Percentiles rank a stretch among this genome's conserved stretches.
Conservation (phyloP, 306 rosid genomes). For the Acacia melanoxylon region DNA sequence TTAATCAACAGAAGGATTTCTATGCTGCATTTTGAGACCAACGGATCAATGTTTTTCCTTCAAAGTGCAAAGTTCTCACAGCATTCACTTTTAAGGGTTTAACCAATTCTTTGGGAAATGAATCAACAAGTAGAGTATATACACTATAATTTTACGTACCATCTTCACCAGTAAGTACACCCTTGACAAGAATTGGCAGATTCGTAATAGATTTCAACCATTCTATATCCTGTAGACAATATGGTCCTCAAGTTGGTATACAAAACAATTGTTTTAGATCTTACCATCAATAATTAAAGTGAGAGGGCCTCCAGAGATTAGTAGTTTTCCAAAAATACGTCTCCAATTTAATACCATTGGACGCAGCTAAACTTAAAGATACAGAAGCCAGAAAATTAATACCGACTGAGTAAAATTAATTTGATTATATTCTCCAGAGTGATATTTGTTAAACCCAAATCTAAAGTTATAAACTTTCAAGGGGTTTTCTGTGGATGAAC, state of each 20-base stretch:
- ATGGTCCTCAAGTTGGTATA: background rate
- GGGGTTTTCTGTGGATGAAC: background rate
- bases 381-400: background rate
- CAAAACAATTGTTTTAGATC: background rate
- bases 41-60: background rate
- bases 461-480: background rate
- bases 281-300: background rate
- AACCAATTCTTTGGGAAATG: background rate
- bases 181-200: constrained; percentile 39
- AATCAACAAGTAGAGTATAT: background rate
- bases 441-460: background rate
- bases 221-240: constrained; percentile 33
- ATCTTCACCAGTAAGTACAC: constrained; percentile 37
- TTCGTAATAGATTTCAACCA: constrained; percentile 41
- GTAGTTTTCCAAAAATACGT: background rate
- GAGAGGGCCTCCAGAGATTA: background rate
- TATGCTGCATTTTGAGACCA: background rate
- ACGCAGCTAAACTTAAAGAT: background rate
- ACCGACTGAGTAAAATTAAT: background rate
- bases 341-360: background rate
- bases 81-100: background rate
- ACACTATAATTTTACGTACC: constrained; percentile 15
- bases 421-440: background rate
- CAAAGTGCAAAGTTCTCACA: background rate
- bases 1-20: background rate